A percentile compares a stretch with the other conserved stretches of the same genome.
Evolutionary conservation across 805 yeast species (phyloP).

Genomic region (Monosporozyma solicola): DNA sequence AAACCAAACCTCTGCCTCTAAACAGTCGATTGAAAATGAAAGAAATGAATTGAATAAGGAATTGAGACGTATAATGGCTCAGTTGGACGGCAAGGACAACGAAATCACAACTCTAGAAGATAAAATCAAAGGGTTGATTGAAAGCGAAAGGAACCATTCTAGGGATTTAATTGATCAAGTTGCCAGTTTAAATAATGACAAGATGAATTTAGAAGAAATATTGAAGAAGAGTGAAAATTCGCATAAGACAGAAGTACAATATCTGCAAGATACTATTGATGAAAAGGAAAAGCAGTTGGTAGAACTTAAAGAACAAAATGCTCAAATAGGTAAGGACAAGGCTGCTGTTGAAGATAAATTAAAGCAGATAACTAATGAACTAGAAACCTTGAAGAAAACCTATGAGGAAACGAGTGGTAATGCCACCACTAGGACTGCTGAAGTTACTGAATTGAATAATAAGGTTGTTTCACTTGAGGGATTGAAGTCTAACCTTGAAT

Average conservation of each 20-base stretch:
- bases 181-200: conserved; percentile 6
- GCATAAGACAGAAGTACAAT: conserved; percentile 4
- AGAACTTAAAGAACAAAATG: neutral
- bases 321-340: neutral
- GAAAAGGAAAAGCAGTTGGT: conserved; percentile 2
- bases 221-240: conserved; percentile 8
- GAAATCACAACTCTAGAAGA: conserved; percentile 3
- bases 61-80: neutral
- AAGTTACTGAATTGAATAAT: conserved; percentile 28
- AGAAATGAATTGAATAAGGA: conserved; percentile 6
- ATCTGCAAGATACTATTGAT: conserved; percentile 2
- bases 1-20: neutral
- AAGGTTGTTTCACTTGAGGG: conserved; percentile 30
- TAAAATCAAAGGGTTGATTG: conserved; percentile 2
- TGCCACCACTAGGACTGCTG: conserved; percentile 31
- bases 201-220: conserved; percentile 7
- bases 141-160: conserved; percentile 3
- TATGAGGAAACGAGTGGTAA: conserved; percentile 25
- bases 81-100: conserved; percentile 3
- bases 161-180: conserved; percentile 5
- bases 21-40: conserved; percentile 3
- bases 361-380: conserved; percentile 7
- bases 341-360: conserved; percentile 2
- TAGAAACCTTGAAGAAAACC: conserved; percentile 16
- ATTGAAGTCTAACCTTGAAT: conserved; percentile 14